A percentile compares a stretch with the other conserved stretches of the same genome.
phyloP scores from a whole-genome alignment of 2,329 filamentous ascomycete genomes.

The Monilinia aucupariae region DNA sequence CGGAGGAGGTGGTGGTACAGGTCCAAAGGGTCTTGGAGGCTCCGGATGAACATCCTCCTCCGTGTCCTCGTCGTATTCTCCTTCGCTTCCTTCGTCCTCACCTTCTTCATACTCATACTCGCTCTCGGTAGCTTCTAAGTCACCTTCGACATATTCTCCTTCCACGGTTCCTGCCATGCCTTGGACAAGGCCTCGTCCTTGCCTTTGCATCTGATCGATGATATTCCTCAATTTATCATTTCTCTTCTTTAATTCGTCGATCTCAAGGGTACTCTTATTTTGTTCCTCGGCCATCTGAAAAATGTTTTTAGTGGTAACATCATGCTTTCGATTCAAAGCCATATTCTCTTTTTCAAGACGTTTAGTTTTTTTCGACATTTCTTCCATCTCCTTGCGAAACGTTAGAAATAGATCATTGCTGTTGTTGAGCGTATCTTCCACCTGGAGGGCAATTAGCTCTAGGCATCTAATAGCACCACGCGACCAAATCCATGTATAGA shows the following conservation, averaged over 20 bases:
- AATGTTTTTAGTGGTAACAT: slow-evolving; percentile 89
- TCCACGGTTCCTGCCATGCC: slow-evolving; percentile 57
- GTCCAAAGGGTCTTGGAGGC: slow-evolving; percentile 33
- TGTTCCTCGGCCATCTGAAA: slow-evolving; percentile 96
- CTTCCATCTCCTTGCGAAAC: slow-evolving; percentile 98
- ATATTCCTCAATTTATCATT: slow-evolving; percentile 89
- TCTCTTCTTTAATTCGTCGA: slow-evolving; percentile 70
- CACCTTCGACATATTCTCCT: slow-evolving; percentile 52
- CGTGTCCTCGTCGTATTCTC: slow-evolving; percentile 44
- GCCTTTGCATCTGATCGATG: slow-evolving; percentile 93
- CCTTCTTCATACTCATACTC: slow-evolving; percentile 61
- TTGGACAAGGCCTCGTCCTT: slow-evolving; percentile 71
- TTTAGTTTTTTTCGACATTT: slow-evolving; percentile 99
- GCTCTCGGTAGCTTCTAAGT: slow-evolving; percentile 52
- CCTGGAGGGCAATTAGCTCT: slow-evolving; percentile 56
- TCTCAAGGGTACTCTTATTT: slow-evolving; percentile 65
- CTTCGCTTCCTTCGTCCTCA: slow-evolving; percentile 43
- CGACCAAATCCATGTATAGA: not conserved
- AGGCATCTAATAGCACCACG: slow-evolving; percentile 14
- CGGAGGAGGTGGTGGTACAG: slow-evolving; percentile 32
- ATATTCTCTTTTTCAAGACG: slow-evolving; percentile 95
- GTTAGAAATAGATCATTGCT: slow-evolving; percentile 96
- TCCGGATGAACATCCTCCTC: slow-evolving; percentile 35
- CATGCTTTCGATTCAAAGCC: slow-evolving; percentile 83
- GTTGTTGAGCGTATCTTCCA: slow-evolving; percentile 97